A percentile compares a stretch with the other conserved stretches of the same genome.
Evolutionary conservation across 441 rosid genomes (phyloP).

Genomic region (Macaranga tanarius): DNA sequence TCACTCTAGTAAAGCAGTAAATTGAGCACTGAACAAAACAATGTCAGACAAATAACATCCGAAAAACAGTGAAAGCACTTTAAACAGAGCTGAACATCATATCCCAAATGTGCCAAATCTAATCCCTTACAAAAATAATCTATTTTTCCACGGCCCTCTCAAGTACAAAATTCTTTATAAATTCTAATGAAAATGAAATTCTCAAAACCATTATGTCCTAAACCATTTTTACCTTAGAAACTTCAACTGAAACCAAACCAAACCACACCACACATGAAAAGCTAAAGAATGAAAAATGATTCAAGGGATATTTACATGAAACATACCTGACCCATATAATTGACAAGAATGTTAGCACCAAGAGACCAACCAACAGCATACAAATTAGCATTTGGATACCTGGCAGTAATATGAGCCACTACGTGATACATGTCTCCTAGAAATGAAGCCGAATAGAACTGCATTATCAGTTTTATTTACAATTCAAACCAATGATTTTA

Average conservation of each 20-base stretch:
- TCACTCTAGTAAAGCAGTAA: neutral
- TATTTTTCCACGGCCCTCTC: neutral
- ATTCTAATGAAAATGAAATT: neutral
- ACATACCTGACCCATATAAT: slow-evolving; percentile 67
- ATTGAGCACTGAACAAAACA: neutral
- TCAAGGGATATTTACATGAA: neutral
- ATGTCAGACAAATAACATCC: neutral
- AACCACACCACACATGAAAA: neutral
- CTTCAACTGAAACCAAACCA: too few relatives aligned
- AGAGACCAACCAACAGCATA: slow-evolving; percentile 95
- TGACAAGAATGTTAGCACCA: slow-evolving; percentile 86
- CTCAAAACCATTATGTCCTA: neutral
- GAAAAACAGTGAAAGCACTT: neutral
- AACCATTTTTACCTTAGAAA: too few relatives aligned
- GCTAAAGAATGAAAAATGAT: neutral
- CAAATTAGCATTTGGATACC: slow-evolving; percentile 68
- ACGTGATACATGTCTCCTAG: slow-evolving; percentile 73
- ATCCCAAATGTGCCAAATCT: neutral
- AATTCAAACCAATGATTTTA: neutral
- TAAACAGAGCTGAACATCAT: neutral
- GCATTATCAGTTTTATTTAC: slow-evolving; percentile 39
- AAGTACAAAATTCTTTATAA: neutral
- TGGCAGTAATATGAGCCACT: slow-evolving; percentile 46
- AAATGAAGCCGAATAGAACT: slow-evolving; percentile 96
- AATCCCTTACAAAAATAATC: neutral